Base-by-base conservation (phyloP, 306 rosid species). In the Alnus rubra region DNA sequence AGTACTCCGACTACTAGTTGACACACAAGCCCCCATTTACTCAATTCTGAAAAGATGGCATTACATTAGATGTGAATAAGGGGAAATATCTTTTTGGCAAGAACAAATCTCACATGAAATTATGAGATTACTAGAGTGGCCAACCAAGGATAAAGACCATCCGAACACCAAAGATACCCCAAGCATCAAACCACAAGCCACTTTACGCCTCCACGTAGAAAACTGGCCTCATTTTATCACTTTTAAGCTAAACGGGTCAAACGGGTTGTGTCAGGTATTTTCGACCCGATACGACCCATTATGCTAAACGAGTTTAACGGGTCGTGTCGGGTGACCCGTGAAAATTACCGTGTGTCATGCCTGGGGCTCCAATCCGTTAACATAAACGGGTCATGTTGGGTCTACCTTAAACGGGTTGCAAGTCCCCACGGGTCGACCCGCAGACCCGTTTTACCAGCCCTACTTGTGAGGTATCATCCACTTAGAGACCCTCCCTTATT, bases 21-120 rank as follows among this genome's bases (percentile, higher is more conserved):
- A 95, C 75, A 95, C 90, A 77, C 98, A 95, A 75, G 86, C 88
- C 72, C 97, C 98, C 98, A 95, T 94, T 86, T 87, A 12, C 67
- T 90, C 87, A 86, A 71, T 83, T 83, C 85, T 87, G 83, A 82
- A 81, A 88, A 50, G 42, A 87, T 81, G 71, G 81, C 88, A 88
- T 93, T 81, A 64, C 89, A 88, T 91, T 80, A 59, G 82, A 82
- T 48, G 72, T 69, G 56, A 76, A 60, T 44, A 84, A 73, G 47
- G 10, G 63, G 62, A 56, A 80, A 81, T 83, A 78, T 82, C 82
- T 71, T 71, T 68, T 78, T 82, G 48, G 28, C 63, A 71, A 44
- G 74, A 79, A 62, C 74, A 87, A 89, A 92, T 85, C 96, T 90
- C 92, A 82, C 81, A 84, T 37, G 76, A 74, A 78, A 76, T 72